Evolutionary conservation across 306 rosid genomes (phyloP).

Genomic region (Castanea crenata): DNA sequence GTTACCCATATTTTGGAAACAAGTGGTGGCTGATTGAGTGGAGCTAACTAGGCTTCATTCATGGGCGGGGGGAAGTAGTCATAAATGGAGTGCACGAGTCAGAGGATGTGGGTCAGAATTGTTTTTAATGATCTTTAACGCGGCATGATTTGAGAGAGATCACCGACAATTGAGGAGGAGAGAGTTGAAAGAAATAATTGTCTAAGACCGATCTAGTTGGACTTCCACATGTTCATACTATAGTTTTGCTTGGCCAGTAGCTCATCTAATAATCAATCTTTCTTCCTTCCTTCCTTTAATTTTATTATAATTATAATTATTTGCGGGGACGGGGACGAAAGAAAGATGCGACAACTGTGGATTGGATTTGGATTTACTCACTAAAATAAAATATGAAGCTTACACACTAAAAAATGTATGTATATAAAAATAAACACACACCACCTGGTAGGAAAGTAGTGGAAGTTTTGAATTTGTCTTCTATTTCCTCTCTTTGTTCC

Average conservation of each 20-base stretch:
- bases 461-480: neutral
- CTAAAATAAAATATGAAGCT: neutral
- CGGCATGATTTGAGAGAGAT: constrained; percentile 1
- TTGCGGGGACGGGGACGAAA: neutral
- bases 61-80: neutral
- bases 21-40: neutral
- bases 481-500: neutral
- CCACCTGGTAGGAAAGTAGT: neutral
- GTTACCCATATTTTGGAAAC: too few species aligned
- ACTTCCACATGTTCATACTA: neutral
- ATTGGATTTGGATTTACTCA: neutral
- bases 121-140: neutral
- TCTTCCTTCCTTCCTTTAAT: neutral
- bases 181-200: neutral
- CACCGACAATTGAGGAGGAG: neutral
- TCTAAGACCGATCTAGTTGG: neutral
- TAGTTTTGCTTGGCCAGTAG: neutral
- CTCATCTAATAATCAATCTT: neutral
- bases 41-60: neutral
- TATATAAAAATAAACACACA: neutral
- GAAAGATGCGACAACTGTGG: neutral
- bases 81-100: neutral
- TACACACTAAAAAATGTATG: neutral
- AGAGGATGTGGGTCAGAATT: neutral
- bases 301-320: neutral